Conservation (phyloP, 2,329 filamentous ascomycete species). For the Epichloe elymi region DNA sequence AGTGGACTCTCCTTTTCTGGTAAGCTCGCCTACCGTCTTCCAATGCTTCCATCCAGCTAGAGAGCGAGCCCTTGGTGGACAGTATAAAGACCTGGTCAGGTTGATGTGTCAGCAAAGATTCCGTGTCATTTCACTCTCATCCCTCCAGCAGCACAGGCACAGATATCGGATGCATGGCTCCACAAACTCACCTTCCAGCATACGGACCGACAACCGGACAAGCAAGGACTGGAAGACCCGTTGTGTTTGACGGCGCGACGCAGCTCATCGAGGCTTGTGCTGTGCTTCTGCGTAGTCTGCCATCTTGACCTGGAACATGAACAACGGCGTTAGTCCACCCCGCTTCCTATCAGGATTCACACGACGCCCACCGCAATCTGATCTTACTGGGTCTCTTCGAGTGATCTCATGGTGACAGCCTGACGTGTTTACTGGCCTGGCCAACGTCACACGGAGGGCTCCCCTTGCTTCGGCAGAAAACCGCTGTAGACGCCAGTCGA, state of each 20-base stretch:
- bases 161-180: not conserved
- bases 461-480: not conserved
- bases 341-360: not conserved
- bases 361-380: not conserved
- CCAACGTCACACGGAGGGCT: not conserved
- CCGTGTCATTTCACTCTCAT: not conserved
- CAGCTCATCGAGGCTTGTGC: slow-evolving; percentile 45
- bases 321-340: not conserved
- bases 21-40: slow-evolving; percentile 63
- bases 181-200: slow-evolving; percentile 66
- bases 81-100: slow-evolving; percentile 58
- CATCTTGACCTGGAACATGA: slow-evolving; percentile 45
- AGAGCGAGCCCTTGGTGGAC: slow-evolving; percentile 51
- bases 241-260: slow-evolving; percentile 51
- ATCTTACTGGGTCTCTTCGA: slow-evolving; percentile 26
- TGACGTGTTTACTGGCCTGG: not conserved
- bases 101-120: slow-evolving; percentile 7
- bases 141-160: not conserved
- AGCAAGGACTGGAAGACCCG: slow-evolving; percentile 47
- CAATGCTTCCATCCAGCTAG: slow-evolving; percentile 56
- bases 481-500: not conserved
- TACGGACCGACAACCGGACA: slow-evolving; percentile 65
- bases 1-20: slow-evolving; percentile 54
- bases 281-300: slow-evolving; percentile 47
- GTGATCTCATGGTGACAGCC: slow-evolving; percentile 21